Base-by-base conservation (phyloP, 805 yeast species). In the Saccharomyces jurei region DNA sequence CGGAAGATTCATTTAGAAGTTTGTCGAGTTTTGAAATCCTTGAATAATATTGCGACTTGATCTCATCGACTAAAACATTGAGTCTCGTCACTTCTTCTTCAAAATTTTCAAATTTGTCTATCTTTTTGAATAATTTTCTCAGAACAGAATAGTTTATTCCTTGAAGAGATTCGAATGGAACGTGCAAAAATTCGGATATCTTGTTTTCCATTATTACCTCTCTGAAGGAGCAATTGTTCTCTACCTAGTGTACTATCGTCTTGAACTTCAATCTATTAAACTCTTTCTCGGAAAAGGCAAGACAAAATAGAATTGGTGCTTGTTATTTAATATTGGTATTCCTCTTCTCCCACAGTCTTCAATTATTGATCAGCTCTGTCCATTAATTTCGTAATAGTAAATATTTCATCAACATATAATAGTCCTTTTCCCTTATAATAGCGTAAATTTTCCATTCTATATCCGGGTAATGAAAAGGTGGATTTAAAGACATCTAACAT, bases 51-150 rank as follows among this genome's bases (percentile, higher is more conserved):
- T 74, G 55, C 44, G 72, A 76, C 17, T 71, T 70, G 25, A 67
- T 57, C 52, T 75, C 79, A 52, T 78, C 80, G n/a, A 72, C 62
- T 13, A 69, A 68, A 13, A 77, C 69, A 54, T 71, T 74, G 29
- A 73, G 46, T 2, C 70, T 36, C 8, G 50, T 41, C 28, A 49
- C 52, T 44, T 49, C 49, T 26, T 55, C 29, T 65, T 62, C 5
- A 77, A 53, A 41, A 67, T 65, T 1, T 48, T 52, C 21, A 75
- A 55, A 1, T 70, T 51, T 0, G 36, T 52, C 0, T 36, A 36
- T 36, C 17, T 21, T 36, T 25, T 36, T 36, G 25, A 8, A 36
- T 36, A 36, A 10, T 1, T 10, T 36, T 21, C 25, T 36, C 10
- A 36, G 8, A 8, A 17, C 22, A 6, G 44, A 6, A 36, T 36